Base-by-base conservation (phyloP, 2,329 filamentous ascomycete genomes). In the Fusarium sambucinum region DNA sequence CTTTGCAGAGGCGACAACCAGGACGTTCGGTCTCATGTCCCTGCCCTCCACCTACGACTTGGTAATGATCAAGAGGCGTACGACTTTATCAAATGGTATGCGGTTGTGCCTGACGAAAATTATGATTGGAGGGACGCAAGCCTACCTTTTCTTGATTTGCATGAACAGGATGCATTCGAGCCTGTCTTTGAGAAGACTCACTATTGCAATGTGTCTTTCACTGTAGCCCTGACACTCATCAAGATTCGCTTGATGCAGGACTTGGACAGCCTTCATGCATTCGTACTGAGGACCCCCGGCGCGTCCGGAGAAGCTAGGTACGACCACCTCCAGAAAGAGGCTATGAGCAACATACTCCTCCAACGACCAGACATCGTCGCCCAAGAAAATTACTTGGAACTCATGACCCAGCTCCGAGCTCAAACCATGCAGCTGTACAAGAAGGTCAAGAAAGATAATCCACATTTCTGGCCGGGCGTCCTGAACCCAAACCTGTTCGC, bases 71-170 rank as follows among this genome's bases (percentile, higher is more conserved):
- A 63, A 16, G 30, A 67, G 1, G 63, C 48, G 2, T 59, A 59
- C 8, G 53, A 63, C 6, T 67, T 67, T 2, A 67, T 67, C 19
- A 67, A 67, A 32, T 63, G 64, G 48, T 63, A 47, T 21, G 30
- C 47, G 2, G 30, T 55, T 0, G 40, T 40, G 29, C 23, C 14
- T 1, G 59, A 37, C 35, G 37, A 37, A 2, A 13, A 6, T 0
- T 67, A 67, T 4, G 27, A 55, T 5, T 67, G 63, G 63, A 4
- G 11, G 1, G 29, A 67, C 3, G n/a, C 25, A 27, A 33, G 30
- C 7, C 16, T 59, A 38, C 48, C 44, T 7, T 63, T 16, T 8
- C 63, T 67, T 13, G 12, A 67, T 3, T 10, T 63, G 1, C 3
- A 67, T 2, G 63, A 30, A 4, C 23, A 63, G 13, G 32, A 63